Percentiles rank a stretch among this genome's conserved stretches.
Evolutionary conservation across 192 early-diverging fungal genomes (phyloP).

Genomic region (Linnemannia zychae): DNA sequence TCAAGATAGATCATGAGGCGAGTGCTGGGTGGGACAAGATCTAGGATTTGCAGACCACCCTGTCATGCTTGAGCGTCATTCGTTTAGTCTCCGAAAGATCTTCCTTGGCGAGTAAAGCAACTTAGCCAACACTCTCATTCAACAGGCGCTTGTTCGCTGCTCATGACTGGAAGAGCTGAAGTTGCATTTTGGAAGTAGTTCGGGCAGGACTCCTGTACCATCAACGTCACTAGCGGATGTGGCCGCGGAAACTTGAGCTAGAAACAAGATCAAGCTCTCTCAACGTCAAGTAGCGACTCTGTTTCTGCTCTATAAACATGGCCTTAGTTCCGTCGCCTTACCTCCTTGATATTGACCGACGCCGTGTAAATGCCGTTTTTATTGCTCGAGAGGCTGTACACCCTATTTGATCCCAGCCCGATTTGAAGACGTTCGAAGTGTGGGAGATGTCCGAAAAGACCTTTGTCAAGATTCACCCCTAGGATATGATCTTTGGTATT

Average conservation of each 20-base stretch:
- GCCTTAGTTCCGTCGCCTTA: neutral
- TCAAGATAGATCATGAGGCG: neutral
- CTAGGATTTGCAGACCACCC: neutral
- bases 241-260: neutral
- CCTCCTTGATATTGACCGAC: neutral
- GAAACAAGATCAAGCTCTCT: neutral
- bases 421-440: too few species aligned
- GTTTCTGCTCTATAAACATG: neutral
- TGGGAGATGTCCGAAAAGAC: too few species aligned
- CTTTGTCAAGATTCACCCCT: too few species aligned
- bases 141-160: neutral
- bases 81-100: neutral
- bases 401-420: too few species aligned
- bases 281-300: neutral
- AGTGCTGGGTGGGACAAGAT: neutral
- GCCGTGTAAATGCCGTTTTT: neutral
- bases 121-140: neutral
- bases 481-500: too few species aligned
- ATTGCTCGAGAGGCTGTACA: neutral
- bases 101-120: neutral
- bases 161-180: neutral
- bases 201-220: neutral
- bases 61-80: neutral
- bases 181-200: neutral
- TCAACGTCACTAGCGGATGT: neutral